Base-by-base conservation (phyloP, 1,284 basidiomycete genomes). In the Cryptococcus amylolentus region DNA sequence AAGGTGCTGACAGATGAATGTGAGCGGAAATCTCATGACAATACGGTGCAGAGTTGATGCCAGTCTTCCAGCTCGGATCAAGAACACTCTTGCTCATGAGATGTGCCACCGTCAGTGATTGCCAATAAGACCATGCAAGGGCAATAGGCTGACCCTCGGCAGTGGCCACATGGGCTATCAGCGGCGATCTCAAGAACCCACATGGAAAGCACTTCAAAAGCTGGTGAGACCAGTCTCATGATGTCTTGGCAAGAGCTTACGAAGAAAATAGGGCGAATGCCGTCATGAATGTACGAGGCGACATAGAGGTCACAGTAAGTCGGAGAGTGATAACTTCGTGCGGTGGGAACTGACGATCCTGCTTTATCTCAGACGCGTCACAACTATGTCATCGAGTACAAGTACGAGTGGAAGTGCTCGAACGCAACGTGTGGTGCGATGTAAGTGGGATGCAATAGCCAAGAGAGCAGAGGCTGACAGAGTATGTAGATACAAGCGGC, bases 31-130 rank as follows among this genome's bases (percentile, higher is more conserved):
- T 37, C 14, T 43, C 20, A 28, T 20, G 35, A 14, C 31, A 28
- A 43, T 16, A 39, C 26, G 10, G n/a, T 31, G 10, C 35, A 54
- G 28, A 40, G 5, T 31, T 35, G 27, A 10, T 27, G 38, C 35
- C 31, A 35, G 31, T 27, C 1, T 8, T 38, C n/a, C 44, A 73
- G 71, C 68, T 26, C 71, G 72, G 54, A 71, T 77, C 42, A 55
- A 67, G 18, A 66, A 60, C 49, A 77, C 76, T 0, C 69, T 77
- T 35, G 75, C 76, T 13, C 76, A 77, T 51, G 76, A 77, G 54
- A 75, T 77, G 73, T 77, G 76, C 60, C 76, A 77, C 63, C 47
- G 72, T 74, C 49, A 58, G 72, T 61, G 26, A 7, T 31, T 16
- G 9, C 12, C 12, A 7, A 9, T 37, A 38, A 18, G 31, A 26